Evolutionary conservation across 441 rosid species (phyloP), one percentile per base, ranked within the genome.

Genomic region (Biscutella laevigata): DNA sequence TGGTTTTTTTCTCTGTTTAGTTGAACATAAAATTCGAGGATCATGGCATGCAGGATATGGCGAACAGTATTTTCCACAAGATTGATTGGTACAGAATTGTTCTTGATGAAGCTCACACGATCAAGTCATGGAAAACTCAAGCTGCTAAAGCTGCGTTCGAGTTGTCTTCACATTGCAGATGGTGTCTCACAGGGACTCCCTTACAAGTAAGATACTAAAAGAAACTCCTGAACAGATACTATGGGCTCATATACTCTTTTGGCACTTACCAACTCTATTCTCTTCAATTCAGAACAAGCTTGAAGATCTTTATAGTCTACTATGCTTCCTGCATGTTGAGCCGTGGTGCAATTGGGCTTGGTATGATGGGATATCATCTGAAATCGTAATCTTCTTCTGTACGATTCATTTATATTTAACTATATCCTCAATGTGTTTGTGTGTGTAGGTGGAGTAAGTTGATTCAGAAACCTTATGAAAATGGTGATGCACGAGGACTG

Each of bases 271-370:
- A 19, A 27, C 11, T 52, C 38, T 41, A 32, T 66, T 4, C 32
- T 43, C 42, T 19, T 57, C 29, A 14, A 21, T 73, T 68, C 73
- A 82, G 89, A 84, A 82, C 69, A 78, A 70, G 67, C 71, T 82
- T 42, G 81, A 82, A 70, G 89, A 82, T 47, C 78, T 82, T 40
- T 82, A 74, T 70, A 82, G 85, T 64, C 87, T 78, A 51, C 57
- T 84, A 24, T 77, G 86, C 75, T 84, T 84, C 76, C 55, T 84
- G 60, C 83, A 71, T 48, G 87, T 82, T n/a, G 84, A 84, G 53
- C 85, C 94, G 20, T 84, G 84, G 89, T 70, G 89, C 76, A 80
- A 76, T 50, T 82, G 86, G 89, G 71, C 81, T 53, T 79, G 86
- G 83, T 84, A 74, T 12, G 71, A n/a, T 41, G 25, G 14, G 2